phyloP scores from a whole-genome alignment of 768 basidiomycete species.

The Thelephora aurantiotincta region DNA sequence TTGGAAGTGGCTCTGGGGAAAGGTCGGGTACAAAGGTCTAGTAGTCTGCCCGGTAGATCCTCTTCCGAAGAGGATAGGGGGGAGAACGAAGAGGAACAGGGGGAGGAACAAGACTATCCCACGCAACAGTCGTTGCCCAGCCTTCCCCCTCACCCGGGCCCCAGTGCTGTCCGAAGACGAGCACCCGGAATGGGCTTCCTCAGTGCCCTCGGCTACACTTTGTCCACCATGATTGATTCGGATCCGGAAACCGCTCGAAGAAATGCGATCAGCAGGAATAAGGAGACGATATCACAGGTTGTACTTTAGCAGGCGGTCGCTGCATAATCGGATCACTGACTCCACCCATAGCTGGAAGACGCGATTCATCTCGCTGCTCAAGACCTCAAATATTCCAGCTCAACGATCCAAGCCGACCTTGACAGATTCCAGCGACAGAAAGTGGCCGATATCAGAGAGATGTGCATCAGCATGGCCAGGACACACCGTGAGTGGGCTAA shows the following conservation, averaged over 20 bases:
- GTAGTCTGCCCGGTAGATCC: slow-evolving; percentile 5
- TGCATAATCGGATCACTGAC: slow-evolving; percentile 2
- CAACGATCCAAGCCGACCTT: slow-evolving; percentile 92
- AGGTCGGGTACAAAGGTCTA: slow-evolving; percentile 8
- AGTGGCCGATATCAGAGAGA: slow-evolving; percentile 88
- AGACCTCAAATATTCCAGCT: slow-evolving; percentile 92
- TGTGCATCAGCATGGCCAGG: slow-evolving; percentile 81
- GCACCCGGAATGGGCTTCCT: slow-evolving; percentile 77
- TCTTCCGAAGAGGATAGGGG: slow-evolving; percentile 11
- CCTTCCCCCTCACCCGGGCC: slow-evolving; percentile 70
- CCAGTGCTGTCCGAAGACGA: slow-evolving; percentile 46
- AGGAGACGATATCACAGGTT: slow-evolving; percentile 92
- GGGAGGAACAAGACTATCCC: slow-evolving; percentile 25
- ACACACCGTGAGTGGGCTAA: slow-evolving; percentile 95
- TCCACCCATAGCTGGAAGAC: slow-evolving; percentile 65
- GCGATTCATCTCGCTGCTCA: slow-evolving; percentile 85
- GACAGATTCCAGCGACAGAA: slow-evolving; percentile 99
- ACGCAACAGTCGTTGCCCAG: slow-evolving; percentile 11
- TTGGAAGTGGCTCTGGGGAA: slow-evolving; percentile 67
- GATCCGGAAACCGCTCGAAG: slow-evolving; percentile 94
- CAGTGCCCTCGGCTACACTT: slow-evolving; percentile 83
- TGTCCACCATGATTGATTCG: slow-evolving; percentile 98
- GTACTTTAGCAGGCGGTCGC: slow-evolving; percentile 7
- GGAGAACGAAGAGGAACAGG: slow-evolving; percentile 10
- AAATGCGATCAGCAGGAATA: slow-evolving; percentile 86